Base-by-base conservation (phyloP, 306 rosid species). In the Clitoria ternatea region DNA sequence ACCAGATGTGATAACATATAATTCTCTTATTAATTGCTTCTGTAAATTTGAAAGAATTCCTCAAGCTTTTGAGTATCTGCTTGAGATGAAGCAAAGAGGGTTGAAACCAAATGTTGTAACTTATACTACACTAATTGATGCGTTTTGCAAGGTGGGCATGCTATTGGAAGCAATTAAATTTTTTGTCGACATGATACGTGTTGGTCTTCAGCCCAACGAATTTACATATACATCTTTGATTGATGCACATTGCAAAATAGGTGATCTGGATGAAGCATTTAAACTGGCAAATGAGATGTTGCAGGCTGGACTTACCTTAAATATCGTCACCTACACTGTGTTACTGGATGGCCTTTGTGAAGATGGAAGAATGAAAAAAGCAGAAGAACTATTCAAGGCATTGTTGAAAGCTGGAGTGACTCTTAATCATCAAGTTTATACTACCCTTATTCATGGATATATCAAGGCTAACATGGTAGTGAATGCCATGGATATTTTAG, bases 71-170 rank as follows among this genome's bases (percentile, higher is more conserved):
- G 45, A 15, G 64, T 87, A 84, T 87, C 80, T 93, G 52, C 76
- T 8, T 33, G 92, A 93, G 87, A 85, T 93, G 91, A 89, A 73
- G 88, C 77, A 56, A 39, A 69, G 66, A 37, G 85, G 83, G 61
- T 73, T 88, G 87, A 85, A 74, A 72, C 95, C 88, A 11, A 88
- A 87, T 85, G 98, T 87, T 40, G 83, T 94, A 55, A 94, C 98
- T n/a, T 94, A 89, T 57, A 94, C 89, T 83, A 89, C 96, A 7
- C 55, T 94, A 72, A 78, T 94, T 66, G 98, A 94, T 77, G 92
- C 97, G 40, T 94, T 94, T 80, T 90, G 98, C 81, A 88, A 93
- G 80, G 89, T 85, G 55, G 96, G 95, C 30, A 85, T 94, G 95
- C 76, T 85, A 93, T 83, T 76, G 76, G 88, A 83, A 80, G 97